Conservation (phyloP, 179 eudicot genomes). For the Heliamphora pulchella region DNA sequence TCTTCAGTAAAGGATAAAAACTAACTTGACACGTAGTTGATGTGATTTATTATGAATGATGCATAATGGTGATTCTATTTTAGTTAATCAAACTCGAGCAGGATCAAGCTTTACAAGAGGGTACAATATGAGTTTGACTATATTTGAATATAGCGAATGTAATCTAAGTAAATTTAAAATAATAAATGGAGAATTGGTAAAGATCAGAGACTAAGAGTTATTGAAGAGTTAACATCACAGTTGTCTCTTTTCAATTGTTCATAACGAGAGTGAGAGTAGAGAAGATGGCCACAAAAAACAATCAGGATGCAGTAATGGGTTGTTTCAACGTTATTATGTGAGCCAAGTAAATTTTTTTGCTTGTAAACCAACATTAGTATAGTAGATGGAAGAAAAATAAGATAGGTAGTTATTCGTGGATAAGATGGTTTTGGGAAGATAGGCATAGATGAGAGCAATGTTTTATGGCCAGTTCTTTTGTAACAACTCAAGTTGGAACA, state of each 20-base stretch:
- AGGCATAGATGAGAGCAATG: neutral
- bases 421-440: neutral
- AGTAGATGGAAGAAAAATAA: neutral
- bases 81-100: neutral
- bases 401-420: neutral
- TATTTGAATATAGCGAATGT: neutral
- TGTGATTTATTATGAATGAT: too few species aligned
- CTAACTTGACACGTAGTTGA: neutral
- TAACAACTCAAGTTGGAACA: too few species aligned
- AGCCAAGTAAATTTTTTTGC: neutral
- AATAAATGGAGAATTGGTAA: neutral
- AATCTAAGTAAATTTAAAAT: neutral
- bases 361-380: neutral
- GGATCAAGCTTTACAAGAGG: neutral
- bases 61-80: too few species aligned
- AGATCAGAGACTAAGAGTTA: neutral
- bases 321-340: neutral
- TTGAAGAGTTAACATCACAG: neutral
- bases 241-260: neutral
- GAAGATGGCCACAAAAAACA: neutral
- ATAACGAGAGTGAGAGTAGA: neutral
- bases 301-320: neutral
- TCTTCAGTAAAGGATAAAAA: neutral
- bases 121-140: neutral
- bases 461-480: too few species aligned